Evolutionary conservation across 108 stramenopile genomes (phyloP).

Genomic region (Bacterosira constricta): DNA sequence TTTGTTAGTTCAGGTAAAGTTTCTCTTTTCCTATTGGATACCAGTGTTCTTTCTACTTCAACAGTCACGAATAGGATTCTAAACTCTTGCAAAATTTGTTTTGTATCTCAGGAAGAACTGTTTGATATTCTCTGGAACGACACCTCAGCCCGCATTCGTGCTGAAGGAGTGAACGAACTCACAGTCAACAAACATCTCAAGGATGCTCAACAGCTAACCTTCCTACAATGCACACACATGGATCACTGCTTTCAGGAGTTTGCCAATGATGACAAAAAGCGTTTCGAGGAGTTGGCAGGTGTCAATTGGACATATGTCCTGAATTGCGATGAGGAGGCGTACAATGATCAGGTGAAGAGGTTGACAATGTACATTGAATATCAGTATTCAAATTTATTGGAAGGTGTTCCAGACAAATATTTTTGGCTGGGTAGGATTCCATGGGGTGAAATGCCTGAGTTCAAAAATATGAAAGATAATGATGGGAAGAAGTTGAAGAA

Average conservation of each 20-base stretch:
- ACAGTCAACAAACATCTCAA: conserved; percentile 86
- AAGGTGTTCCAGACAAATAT: conserved; percentile 69
- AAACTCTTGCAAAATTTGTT: background rate
- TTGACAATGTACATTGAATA: conserved; percentile 81
- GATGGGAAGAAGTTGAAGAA: conserved; percentile 57
- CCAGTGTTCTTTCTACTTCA: too few species aligned
- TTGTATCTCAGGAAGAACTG: conserved; percentile 76
- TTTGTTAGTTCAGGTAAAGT: conserved; percentile 40
- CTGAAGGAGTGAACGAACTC: conserved; percentile 79
- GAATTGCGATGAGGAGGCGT: conserved; percentile 49
- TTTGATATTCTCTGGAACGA: conserved; percentile 92
- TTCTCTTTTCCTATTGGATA: background rate
- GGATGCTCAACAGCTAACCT: conserved; percentile 87
- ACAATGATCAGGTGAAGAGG: conserved; percentile 69
- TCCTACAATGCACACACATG: conserved; percentile 79
- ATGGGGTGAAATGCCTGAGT: conserved; percentile 84
- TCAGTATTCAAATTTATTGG: conserved; percentile 77
- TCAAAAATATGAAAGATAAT: conserved; percentile 59
- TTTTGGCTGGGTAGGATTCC: conserved; percentile 76
- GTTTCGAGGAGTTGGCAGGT: conserved; percentile 64
- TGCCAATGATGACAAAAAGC: conserved; percentile 58
- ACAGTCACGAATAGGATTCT: too few species aligned
- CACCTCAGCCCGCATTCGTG: conserved; percentile 76
- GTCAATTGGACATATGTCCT: conserved; percentile 59
- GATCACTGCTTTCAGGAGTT: conserved; percentile 85